Conservation (phyloP, 331 rosid genomes). For the Acacia pycnantha region DNA sequence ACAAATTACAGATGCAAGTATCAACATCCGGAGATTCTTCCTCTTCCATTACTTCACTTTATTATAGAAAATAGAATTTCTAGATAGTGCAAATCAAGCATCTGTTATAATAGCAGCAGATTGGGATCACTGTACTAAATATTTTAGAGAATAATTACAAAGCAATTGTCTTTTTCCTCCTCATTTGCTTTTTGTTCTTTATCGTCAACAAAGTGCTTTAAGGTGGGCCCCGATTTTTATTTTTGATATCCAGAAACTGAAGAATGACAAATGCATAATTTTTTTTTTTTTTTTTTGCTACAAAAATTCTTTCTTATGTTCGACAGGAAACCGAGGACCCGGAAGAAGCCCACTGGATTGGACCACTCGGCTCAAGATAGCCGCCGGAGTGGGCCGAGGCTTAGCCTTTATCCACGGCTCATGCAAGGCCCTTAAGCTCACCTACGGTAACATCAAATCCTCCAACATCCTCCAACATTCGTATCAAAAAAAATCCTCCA, state of each 20-base stretch:
- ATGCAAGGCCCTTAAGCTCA: conserved; percentile 59
- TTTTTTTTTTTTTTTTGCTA: no score
- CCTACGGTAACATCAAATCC: conserved; percentile 88
- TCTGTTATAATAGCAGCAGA: not conserved
- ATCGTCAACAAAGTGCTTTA: not conserved
- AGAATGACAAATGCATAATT: conserved; percentile 30
- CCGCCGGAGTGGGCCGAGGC: conserved; percentile 81
- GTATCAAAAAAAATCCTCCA: no score
- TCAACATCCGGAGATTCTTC: not conserved
- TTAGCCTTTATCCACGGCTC: conserved; percentile 72
- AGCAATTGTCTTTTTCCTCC: not conserved
- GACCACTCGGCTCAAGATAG: conserved; percentile 86
- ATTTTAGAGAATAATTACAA: not conserved
- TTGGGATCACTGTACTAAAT: not conserved
- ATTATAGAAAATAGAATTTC: not conserved
- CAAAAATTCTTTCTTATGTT: conserved; percentile 2
- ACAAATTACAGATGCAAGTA: not conserved
- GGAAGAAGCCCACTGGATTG: conserved; percentile 91
- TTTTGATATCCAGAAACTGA: not conserved
- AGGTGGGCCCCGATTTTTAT: not conserved
- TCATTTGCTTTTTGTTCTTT: conserved; percentile 36
- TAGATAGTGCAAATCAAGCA: not conserved
- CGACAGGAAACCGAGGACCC: conserved; percentile 87
- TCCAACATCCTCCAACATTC: no score
- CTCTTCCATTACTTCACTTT: not conserved